Percentiles rank a stretch among this genome's conserved stretches.
Conservation (phyloP, 768 basidiomycete species). For the Kwoniella mangroviensis region DNA sequence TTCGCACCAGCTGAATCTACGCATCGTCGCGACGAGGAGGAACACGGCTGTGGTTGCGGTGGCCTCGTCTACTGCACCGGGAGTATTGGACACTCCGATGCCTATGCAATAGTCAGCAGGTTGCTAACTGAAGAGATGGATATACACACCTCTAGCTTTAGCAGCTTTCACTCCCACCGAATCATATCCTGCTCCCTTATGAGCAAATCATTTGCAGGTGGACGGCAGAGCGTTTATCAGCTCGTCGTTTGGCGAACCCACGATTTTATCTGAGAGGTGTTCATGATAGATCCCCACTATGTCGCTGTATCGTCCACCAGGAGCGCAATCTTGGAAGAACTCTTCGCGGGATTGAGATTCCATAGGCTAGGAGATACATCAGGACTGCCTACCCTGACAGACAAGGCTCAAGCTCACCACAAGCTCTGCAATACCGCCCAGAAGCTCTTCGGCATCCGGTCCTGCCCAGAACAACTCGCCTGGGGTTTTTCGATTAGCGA, state of each 20-base stretch:
- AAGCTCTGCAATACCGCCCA: constrained; percentile 70
- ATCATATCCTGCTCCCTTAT: constrained; percentile 34
- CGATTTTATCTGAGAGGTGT: constrained; percentile 64
- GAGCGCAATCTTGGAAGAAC: constrained; percentile 67
- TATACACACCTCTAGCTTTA: constrained; percentile 15
- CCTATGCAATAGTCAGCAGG: background rate
- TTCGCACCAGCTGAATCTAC: constrained; percentile 9
- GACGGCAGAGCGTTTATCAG: constrained; percentile 11
- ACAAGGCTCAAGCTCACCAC: constrained; percentile 61
- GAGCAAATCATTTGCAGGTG: constrained; percentile 24
- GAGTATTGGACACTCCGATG: constrained; percentile 76
- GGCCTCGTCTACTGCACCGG: constrained; percentile 85
- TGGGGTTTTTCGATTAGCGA: background rate
- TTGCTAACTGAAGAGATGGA: background rate
- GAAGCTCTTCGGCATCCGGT: constrained; percentile 60
- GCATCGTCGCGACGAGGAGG: constrained; percentile 40
- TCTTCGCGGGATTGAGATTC: constrained; percentile 69
- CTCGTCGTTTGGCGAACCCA: constrained; percentile 8
- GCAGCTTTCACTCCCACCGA: constrained; percentile 28
- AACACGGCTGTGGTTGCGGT: constrained; percentile 64
- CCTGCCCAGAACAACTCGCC: constrained; percentile 24
- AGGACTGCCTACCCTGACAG: background rate
- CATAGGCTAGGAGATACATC: constrained; percentile 58
- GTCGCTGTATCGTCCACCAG: constrained; percentile 66
- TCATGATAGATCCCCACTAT: constrained; percentile 74